Conservation (phyloP, 2,329 filamentous ascomycete species). For the Cordyceps farinosa region DNA sequence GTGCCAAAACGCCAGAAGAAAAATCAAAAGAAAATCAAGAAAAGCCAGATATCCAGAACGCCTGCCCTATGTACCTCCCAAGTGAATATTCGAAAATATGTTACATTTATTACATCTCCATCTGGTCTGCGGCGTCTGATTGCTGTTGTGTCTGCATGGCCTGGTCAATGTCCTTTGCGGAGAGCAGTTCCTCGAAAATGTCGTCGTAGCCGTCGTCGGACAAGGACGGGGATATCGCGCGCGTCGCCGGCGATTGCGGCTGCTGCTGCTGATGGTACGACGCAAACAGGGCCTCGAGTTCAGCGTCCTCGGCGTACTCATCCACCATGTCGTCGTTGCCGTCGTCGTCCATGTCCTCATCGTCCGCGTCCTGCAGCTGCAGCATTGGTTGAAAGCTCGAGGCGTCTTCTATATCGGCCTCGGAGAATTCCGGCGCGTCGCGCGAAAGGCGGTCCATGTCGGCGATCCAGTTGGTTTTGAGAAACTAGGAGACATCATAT, state of each 20-base stretch:
- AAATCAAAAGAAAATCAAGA: background rate
- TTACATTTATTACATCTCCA: conserved; percentile 9
- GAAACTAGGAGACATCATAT: conserved; percentile 27
- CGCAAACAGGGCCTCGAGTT: conserved; percentile 55
- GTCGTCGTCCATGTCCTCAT: conserved; percentile 51
- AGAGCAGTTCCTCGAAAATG: conserved; percentile 49
- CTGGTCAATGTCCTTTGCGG: conserved; percentile 17
- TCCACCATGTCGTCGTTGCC: conserved; percentile 53
- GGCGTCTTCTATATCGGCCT: conserved; percentile 51
- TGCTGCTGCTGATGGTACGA: conserved; percentile 38
- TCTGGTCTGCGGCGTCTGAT: conserved; percentile 8
- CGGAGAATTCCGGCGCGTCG: conserved; percentile 40
- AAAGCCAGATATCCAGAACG: conserved; percentile 1
- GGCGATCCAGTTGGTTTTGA: conserved; percentile 35
- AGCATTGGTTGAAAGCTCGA: conserved; percentile 32
- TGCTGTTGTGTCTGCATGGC: conserved; percentile 26
- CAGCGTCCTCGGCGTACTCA: conserved; percentile 48
- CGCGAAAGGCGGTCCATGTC: conserved; percentile 31
- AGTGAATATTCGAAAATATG: background rate
- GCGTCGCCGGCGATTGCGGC: conserved; percentile 20
- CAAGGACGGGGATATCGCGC: conserved; percentile 34
- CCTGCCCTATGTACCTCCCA: background rate
- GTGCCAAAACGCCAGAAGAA: background rate
- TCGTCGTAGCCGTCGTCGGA: conserved; percentile 60
- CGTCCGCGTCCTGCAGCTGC: conserved; percentile 23